Conservation (phyloP, 306 rosid species). For the Sesbania bispinosa region DNA sequence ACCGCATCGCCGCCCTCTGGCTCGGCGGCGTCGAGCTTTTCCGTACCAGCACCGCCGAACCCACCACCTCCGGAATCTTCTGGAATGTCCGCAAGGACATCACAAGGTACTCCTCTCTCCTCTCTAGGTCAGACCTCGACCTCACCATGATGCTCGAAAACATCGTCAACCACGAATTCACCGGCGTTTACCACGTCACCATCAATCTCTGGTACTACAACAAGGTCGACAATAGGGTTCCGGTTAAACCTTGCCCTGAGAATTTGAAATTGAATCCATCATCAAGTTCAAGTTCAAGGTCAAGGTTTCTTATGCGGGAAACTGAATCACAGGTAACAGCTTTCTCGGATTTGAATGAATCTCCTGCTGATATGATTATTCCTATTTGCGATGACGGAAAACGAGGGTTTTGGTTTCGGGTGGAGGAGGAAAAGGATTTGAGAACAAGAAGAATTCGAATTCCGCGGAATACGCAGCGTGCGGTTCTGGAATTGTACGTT, state of each 20-base stretch:
- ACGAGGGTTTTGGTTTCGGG: slow-evolving; percentile 70
- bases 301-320: slow-evolving; percentile 17
- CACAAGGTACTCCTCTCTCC: slow-evolving; percentile 62
- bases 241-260: slow-evolving; percentile 7
- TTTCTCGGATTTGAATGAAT: slow-evolving; percentile 3
- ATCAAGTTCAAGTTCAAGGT: neutral
- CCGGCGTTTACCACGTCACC: slow-evolving; percentile 66
- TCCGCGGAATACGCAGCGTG: slow-evolving; percentile 56
- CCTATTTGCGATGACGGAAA: slow-evolving; percentile 59
- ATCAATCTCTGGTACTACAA: slow-evolving; percentile 46
- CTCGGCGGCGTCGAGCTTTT: slow-evolving; percentile 71
- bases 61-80: slow-evolving; percentile 49
- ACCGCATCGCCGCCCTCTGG: slow-evolving; percentile 78
- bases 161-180: slow-evolving; percentile 43
- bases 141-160: slow-evolving; percentile 86
- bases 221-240: slow-evolving; percentile 6
- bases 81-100: slow-evolving; percentile 76
- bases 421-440: slow-evolving; percentile 43
- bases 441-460: slow-evolving; percentile 36
- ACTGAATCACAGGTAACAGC: neutral
- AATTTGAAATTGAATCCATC: neutral
- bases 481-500: slow-evolving; percentile 57
- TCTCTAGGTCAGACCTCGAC: slow-evolving; percentile 30
- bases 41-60: slow-evolving; percentile 84
- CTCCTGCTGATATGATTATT: slow-evolving; percentile 69